Evolutionary conservation across 2,329 filamentous ascomycete species (phyloP).

Genomic region (Epichloe coenophiala): DNA sequence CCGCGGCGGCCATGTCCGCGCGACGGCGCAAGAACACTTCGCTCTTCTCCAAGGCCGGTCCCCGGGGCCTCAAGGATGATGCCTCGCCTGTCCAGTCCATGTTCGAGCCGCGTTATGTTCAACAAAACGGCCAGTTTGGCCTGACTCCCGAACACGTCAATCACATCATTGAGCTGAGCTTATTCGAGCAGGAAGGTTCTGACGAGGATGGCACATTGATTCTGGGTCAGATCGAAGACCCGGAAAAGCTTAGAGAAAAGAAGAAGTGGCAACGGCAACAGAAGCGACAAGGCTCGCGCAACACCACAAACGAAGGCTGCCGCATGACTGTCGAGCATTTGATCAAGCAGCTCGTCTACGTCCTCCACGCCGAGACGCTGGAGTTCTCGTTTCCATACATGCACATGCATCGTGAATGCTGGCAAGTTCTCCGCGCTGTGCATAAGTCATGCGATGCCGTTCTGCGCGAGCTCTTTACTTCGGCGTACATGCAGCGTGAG

Average conservation of each 20-base stretch:
- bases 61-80: slow-evolving; percentile 17
- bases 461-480: slow-evolving; percentile 19
- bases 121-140: not conserved
- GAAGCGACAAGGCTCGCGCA: not conserved
- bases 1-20: slow-evolving; percentile 9
- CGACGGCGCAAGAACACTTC: slow-evolving; percentile 9
- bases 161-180: not conserved
- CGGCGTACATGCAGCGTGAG: slow-evolving; percentile 24
- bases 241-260: slow-evolving; percentile 5
- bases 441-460: slow-evolving; percentile 16
- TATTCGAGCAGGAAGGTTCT: slow-evolving; percentile 5
- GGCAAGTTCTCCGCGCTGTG: slow-evolving; percentile 22
- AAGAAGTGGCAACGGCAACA: not conserved
- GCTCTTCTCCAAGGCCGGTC: slow-evolving; percentile 2
- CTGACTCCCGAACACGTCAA: not conserved
- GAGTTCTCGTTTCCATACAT: slow-evolving; percentile 26
- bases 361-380: slow-evolving; percentile 22
- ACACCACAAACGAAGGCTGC: not conserved
- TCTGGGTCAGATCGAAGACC: slow-evolving; percentile 9
- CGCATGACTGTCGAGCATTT: slow-evolving; percentile 14
- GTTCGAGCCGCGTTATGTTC: slow-evolving; percentile 14
- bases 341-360: slow-evolving; percentile 16
- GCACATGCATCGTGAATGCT: slow-evolving; percentile 27
- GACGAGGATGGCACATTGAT: slow-evolving; percentile 8
- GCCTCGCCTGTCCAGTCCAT: slow-evolving; percentile 19